Evolutionary conservation across 2,329 filamentous ascomycete genomes (phyloP).

Genomic region (Claviceps capensis): DNA sequence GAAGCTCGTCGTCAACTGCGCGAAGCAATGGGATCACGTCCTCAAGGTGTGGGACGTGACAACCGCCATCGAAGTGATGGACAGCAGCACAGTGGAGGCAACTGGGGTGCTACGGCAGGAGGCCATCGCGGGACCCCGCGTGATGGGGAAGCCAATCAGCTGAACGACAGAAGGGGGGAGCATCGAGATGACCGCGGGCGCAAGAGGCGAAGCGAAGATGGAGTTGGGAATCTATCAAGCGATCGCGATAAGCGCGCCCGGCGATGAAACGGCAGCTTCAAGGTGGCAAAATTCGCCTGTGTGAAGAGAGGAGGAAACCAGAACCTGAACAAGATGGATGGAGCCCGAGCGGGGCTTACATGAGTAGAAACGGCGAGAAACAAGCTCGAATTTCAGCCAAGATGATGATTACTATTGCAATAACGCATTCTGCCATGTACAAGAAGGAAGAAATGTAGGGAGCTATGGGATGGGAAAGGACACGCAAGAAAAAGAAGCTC

Average conservation of each 20-base stretch:
- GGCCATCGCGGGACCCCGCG: slow-evolving; percentile 18
- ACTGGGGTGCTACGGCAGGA: slow-evolving; percentile 10
- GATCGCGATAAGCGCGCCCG: slow-evolving; percentile 42
- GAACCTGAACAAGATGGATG: background rate
- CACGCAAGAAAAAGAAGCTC: background rate
- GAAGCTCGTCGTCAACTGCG: slow-evolving; percentile 19
- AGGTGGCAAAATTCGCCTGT: background rate
- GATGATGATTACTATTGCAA: background rate
- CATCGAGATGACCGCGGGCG: slow-evolving; percentile 23
- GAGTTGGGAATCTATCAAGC: slow-evolving; percentile 21
- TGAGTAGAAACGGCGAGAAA: background rate
- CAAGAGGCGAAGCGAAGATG: slow-evolving; percentile 34
- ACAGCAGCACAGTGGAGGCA: slow-evolving; percentile 8
- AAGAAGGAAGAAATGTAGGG: background rate
- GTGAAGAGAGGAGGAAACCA: background rate
- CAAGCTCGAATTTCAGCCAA: background rate
- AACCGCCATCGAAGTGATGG: slow-evolving; percentile 18
- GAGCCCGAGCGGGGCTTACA: background rate
- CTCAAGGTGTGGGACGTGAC: slow-evolving; percentile 16
- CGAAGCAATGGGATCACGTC: slow-evolving; percentile 17
- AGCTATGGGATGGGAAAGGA: background rate
- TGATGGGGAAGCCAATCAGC: slow-evolving; percentile 15
- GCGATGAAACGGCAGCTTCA: slow-evolving; percentile 21
- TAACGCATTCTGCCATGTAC: background rate
- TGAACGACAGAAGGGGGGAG: slow-evolving; percentile 20